Percentiles rank a stretch among this genome's conserved stretches.
These are phyloP conservation scores for Aspergillus fischeri DNA, from an alignment of 2,329 filamentous ascomycete species.

Conservation along the genomic window DNA sequence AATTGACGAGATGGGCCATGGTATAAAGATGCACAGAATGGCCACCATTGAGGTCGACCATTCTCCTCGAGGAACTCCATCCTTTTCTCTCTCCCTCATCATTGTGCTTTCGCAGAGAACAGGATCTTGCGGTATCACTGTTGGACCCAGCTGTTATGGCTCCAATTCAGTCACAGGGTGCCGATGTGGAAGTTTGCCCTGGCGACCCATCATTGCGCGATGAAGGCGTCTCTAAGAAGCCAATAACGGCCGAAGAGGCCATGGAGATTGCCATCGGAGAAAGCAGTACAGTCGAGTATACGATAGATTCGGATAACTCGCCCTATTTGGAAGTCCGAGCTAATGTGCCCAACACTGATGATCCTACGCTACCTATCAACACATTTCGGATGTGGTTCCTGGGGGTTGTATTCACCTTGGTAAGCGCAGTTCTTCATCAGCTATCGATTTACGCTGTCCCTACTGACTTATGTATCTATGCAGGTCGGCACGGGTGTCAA, in stretches of 20 bases:
- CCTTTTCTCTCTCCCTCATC: neutral
- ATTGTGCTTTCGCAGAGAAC: neutral
- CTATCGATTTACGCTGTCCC: neutral
- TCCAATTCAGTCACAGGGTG: constrained; percentile 1
- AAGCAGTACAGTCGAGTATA: constrained; percentile 14
- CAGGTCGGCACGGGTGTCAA: constrained; percentile 40
- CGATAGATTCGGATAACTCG: constrained; percentile 23
- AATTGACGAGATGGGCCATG: neutral
- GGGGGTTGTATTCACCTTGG: constrained; percentile 43
- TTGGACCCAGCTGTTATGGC: neutral
- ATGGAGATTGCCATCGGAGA: constrained; percentile 19
- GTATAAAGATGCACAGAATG: constrained; percentile 5
- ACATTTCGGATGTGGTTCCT: constrained; percentile 41
- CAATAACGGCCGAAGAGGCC: constrained; percentile 13
- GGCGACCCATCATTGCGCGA: constrained; percentile 1
- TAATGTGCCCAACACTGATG: constrained; percentile 25
- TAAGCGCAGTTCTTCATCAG: constrained; percentile 11
- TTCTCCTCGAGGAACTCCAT: neutral
- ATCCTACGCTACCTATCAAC: constrained; percentile 24
- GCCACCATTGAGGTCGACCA: neutral
- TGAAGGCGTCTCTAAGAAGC: constrained; percentile 10
- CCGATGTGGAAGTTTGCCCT: constrained; percentile 11
- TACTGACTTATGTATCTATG: neutral
- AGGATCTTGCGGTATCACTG: neutral
- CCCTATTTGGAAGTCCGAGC: constrained; percentile 27